Evolutionary conservation across 2,329 filamentous ascomycete species (phyloP).

Genomic region (Phyllosticta ampelicida): DNA sequence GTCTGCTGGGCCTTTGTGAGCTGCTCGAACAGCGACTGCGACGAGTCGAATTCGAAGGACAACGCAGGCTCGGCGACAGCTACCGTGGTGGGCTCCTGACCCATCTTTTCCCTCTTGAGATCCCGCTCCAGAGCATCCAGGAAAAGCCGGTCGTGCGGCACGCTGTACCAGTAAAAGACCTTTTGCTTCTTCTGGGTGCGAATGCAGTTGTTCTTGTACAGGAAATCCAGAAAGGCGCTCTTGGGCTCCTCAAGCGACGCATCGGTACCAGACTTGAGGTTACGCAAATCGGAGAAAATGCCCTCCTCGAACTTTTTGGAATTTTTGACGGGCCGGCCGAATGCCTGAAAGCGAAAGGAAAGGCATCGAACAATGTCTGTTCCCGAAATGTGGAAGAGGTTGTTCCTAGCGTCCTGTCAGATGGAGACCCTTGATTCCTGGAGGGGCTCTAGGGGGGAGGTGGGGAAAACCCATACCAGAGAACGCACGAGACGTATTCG

Average conservation of each 20-base stretch:
- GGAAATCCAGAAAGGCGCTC: conserved; percentile 93
- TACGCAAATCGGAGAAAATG: conserved; percentile 96
- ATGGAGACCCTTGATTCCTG: not conserved
- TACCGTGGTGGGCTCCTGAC: conserved; percentile 91
- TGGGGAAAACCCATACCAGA: conserved; percentile 52
- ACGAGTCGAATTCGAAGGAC: conserved; percentile 98
- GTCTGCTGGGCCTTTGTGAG: conserved; percentile 98
- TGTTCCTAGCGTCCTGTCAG: conserved; percentile 54
- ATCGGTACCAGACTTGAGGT: conserved; percentile 96
- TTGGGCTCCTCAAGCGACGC: conserved; percentile 97
- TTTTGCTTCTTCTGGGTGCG: conserved; percentile 99
- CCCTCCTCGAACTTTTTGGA: conserved; percentile 99
- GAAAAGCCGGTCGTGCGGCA: conserved; percentile 94
- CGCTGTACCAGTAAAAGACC: conserved; percentile 99
- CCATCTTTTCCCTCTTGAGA: conserved; percentile 98
- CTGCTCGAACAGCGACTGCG: conserved; percentile 97
- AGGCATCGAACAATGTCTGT: conserved; percentile 98
- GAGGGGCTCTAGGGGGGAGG: not conserved
- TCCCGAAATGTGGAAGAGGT: conserved; percentile 97
- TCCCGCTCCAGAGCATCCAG: conserved; percentile 95
- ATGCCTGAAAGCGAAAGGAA: conserved; percentile 96
- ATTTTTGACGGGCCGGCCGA: conserved; percentile 96
- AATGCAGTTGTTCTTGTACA: conserved; percentile 99
- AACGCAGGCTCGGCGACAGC: conserved; percentile 94
- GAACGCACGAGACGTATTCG: conserved; percentile 96